These are phyloP conservation scores for Citrus inodora DNA, from an alignment of 345 rosid species.

Conservation along the genomic window DNA sequence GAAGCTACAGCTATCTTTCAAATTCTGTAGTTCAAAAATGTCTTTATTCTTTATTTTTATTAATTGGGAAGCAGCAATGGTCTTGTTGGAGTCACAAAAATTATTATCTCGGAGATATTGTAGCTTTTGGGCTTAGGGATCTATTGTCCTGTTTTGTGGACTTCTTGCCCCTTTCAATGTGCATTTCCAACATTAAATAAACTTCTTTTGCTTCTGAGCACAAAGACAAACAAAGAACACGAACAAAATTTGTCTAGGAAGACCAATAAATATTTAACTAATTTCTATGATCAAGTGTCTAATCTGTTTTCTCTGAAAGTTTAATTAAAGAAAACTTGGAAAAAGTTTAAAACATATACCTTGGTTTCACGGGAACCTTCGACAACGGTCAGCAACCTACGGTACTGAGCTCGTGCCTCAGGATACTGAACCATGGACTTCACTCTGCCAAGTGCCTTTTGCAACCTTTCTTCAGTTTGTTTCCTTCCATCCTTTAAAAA, in stretches of 20 bases:
- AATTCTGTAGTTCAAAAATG: no score
- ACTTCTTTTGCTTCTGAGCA: no score
- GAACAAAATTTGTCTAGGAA: not conserved
- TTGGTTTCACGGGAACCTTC: slow-evolving; percentile 65
- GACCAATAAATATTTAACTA: not conserved
- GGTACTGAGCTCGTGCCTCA: slow-evolving; percentile 85
- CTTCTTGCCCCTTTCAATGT: no score
- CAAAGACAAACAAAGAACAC: no score
- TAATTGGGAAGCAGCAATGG: no score
- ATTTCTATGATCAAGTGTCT: not conserved
- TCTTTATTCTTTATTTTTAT: no score
- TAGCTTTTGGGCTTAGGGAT: no score
- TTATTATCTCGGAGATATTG: no score
- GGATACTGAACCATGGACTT: slow-evolving; percentile 91
- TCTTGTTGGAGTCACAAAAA: no score
- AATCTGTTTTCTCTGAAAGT: not conserved
- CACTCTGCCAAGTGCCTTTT: slow-evolving; percentile 85
- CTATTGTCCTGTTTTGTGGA: no score
- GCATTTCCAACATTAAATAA: no score
- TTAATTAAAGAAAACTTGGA: not conserved
- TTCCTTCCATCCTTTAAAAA: slow-evolving; percentile 84
- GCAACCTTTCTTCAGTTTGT: slow-evolving; percentile 81
- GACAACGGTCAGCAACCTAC: slow-evolving; percentile 71
- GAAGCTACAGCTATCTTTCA: no score
- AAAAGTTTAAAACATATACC: slow-evolving; percentile 30